phyloP scores from a whole-genome alignment of 192 early-diverging fungal species.

The Coemansia biformis region DNA sequence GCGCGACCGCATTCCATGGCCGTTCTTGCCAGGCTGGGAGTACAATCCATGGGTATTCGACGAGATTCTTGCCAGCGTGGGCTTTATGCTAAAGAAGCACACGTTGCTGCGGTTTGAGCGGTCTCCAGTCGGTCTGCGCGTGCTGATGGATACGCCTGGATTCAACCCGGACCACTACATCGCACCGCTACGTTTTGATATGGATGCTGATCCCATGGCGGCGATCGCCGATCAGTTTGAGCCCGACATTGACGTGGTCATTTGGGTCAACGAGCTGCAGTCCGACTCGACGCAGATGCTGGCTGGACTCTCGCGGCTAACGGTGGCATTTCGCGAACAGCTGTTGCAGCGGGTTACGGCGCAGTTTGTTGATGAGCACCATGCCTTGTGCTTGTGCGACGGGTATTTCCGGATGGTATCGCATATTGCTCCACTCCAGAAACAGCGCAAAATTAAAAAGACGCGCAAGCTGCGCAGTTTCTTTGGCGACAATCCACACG shows the following conservation, averaged over 20 bases:
- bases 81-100: conserved; percentile 69
- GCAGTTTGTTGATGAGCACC: conserved; percentile 40
- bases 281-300: conserved; percentile 13
- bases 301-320: conserved; percentile 23
- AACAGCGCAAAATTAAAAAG: conserved; percentile 58
- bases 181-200: conserved; percentile 23
- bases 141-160: conserved; percentile 16
- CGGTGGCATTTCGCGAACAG: conserved; percentile 36
- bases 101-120: conserved; percentile 69
- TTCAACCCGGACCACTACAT: conserved; percentile 25
- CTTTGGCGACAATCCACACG: conserved; percentile 60
- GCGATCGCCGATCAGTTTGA: conserved; percentile 35
- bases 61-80: conserved; percentile 71
- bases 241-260: conserved; percentile 48
- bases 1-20: conserved; percentile 67
- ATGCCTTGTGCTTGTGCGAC: conserved; percentile 13
- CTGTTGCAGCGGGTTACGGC: conserved; percentile 37
- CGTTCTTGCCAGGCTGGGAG: conserved; percentile 53
- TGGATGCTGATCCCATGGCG: conserved; percentile 36
- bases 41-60: conserved; percentile 71
- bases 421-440: conserved; percentile 49
- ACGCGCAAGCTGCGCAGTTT: conserved; percentile 64
- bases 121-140: conserved; percentile 36
- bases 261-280: conserved; percentile 52
- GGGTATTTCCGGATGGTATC: conserved; percentile 56